phyloP scores from a whole-genome alignment of 352 stramenopile genomes.

The Globisporangium carolinianum region DNA sequence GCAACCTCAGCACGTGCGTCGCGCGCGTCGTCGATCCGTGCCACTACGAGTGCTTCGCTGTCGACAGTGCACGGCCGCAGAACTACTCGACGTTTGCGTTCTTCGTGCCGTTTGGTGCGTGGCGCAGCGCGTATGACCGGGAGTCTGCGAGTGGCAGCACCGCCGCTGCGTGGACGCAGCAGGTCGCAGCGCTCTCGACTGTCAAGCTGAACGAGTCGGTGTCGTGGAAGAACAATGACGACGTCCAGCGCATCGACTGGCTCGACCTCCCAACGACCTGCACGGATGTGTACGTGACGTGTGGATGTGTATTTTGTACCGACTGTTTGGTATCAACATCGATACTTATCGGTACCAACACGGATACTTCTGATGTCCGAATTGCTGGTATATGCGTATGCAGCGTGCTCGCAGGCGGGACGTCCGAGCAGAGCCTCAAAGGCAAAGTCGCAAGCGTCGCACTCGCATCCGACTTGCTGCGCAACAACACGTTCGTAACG shows the following conservation, averaged over 20 bases:
- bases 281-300: constrained; percentile 17
- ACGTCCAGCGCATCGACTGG: constrained; percentile 22
- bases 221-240: constrained; percentile 26
- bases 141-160: constrained; percentile 13
- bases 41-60: constrained; percentile 39
- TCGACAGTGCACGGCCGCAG: constrained; percentile 7
- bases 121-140: constrained; percentile 31
- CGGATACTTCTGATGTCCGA: too few species aligned
- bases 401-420: constrained; percentile 40
- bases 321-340: too few species aligned
- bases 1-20: constrained; percentile 8
- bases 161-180: constrained; percentile 11
- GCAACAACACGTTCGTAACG: constrained; percentile 21
- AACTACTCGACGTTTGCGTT: constrained; percentile 43
- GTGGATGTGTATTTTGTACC: too few species aligned
- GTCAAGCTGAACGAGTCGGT: constrained; percentile 15
- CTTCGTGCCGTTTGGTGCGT: constrained; percentile 40
- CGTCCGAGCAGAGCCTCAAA: constrained; percentile 26
- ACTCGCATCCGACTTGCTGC: constrained; percentile 24
- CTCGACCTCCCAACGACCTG: constrained; percentile 20
- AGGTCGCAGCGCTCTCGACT: constrained; percentile 14
- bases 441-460: constrained; percentile 37
- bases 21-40: constrained; percentile 22
- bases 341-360: too few species aligned
- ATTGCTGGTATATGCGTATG: background rate